Conservation (phyloP, 78 protist genomes). For the Monocercomonoides exilis region DNA sequence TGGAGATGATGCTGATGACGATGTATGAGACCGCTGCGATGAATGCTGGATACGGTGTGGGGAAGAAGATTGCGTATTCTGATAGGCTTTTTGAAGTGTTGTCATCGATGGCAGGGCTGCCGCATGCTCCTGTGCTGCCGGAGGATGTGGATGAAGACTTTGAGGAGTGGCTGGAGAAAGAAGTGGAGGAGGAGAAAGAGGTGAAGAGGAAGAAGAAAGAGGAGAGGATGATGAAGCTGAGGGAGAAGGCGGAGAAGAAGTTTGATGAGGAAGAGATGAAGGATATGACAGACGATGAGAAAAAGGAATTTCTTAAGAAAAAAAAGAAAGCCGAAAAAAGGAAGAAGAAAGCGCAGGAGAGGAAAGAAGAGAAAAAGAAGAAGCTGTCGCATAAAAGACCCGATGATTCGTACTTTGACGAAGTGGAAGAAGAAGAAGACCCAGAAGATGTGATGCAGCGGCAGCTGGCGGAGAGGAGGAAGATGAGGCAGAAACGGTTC, state of each 20-base stretch:
- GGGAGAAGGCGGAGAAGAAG: background rate
- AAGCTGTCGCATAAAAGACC: too few species aligned
- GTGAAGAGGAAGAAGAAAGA: background rate
- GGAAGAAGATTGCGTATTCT: background rate
- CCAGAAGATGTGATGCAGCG: too few species aligned
- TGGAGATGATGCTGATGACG: background rate
- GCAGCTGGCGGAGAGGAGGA: too few species aligned
- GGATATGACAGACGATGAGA: background rate
- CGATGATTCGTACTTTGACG: too few species aligned
- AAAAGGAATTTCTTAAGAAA: background rate
- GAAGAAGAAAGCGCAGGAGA: background rate
- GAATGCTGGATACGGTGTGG: background rate
- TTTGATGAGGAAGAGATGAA: background rate
- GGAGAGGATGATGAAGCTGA: background rate
- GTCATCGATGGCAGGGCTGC: background rate
- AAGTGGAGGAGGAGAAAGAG: background rate
- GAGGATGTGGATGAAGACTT: background rate
- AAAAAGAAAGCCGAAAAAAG: background rate
- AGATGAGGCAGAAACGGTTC: too few species aligned
- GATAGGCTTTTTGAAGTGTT: background rate
- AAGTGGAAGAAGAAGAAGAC: too few species aligned
- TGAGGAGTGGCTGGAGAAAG: background rate
- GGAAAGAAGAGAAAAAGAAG: background rate
- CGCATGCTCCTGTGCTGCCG: background rate
- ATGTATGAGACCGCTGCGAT: background rate